These are phyloP conservation scores for Saccharomyces hybrid DNA, from an alignment of 1,139 yeast species.

Conservation along the genomic window DNA sequence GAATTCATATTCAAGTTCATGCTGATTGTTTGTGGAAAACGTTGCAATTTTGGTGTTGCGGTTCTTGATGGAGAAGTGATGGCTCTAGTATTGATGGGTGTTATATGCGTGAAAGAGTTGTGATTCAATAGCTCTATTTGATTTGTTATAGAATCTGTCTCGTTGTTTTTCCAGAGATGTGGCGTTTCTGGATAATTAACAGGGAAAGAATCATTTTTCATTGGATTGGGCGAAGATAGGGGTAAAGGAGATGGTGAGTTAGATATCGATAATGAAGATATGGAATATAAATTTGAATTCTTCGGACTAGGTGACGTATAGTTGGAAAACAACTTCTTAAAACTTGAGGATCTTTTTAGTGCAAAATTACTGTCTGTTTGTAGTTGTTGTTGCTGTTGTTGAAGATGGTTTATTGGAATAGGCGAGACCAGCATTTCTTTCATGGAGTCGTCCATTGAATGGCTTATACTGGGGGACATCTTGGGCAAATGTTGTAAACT, in stretches of 20 bases:
- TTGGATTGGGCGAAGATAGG: not conserved
- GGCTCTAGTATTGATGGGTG: constrained; percentile 6
- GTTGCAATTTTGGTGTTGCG: not conserved
- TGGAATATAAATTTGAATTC: not conserved
- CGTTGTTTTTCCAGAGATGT: constrained; percentile 4
- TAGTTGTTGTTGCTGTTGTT: constrained; percentile 2
- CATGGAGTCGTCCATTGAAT: constrained; percentile 19
- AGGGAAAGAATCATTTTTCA: not conserved
- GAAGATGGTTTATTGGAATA: constrained; percentile 5
- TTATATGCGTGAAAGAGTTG: constrained; percentile 1
- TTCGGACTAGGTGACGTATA: not conserved
- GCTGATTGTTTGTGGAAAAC: not conserved
- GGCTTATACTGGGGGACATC: constrained; percentile 12
- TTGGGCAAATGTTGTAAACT: constrained; percentile 19
- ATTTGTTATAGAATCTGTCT: not conserved
- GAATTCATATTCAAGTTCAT: not conserved
- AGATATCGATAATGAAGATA: constrained; percentile 3
- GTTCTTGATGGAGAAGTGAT: constrained; percentile 3
- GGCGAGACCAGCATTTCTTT: constrained; percentile 19
- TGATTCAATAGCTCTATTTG: not conserved
- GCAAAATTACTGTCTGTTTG: constrained; percentile 1
- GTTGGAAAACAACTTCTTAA: constrained; percentile 12
- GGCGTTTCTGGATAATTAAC: constrained; percentile 19
- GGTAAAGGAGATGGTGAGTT: constrained; percentile 3
- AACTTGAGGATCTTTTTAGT: constrained; percentile 19